Conservation (phyloP, 2,329 filamentous ascomycete species). For the Talaromyces amestolkiae region DNA sequence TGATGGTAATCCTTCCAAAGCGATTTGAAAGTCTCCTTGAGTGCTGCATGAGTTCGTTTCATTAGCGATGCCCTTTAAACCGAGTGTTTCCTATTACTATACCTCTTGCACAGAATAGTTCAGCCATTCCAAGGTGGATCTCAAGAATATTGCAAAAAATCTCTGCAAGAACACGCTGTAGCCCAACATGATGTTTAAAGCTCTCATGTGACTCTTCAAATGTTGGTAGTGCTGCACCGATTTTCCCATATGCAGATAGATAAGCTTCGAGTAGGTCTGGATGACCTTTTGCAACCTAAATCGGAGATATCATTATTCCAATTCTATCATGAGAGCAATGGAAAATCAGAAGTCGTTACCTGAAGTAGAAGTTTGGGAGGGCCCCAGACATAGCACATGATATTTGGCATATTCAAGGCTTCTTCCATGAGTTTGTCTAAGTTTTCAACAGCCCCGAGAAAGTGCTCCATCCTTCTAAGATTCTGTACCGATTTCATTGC, state of each 20-base stretch:
- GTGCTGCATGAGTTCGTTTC: background rate
- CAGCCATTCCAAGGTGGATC: background rate
- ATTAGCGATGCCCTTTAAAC: background rate
- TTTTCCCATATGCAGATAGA: constrained; percentile 5
- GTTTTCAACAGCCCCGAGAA: background rate
- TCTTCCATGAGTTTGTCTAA: background rate
- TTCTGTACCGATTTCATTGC: background rate
- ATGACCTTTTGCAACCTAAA: constrained; percentile 2
- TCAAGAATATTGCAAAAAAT: background rate
- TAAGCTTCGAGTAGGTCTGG: constrained; percentile 1
- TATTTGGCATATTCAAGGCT: background rate
- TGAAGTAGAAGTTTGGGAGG: constrained; percentile 5
- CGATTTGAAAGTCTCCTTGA: background rate
- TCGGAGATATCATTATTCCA: background rate
- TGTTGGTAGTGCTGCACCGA: background rate
- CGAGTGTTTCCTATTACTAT: background rate
- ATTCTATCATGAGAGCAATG: background rate
- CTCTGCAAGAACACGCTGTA: constrained; percentile 1
- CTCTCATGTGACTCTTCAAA: background rate
- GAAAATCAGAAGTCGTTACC: background rate
- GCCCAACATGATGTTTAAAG: background rate
- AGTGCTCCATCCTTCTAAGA: background rate
- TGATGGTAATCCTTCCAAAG: constrained; percentile 2
- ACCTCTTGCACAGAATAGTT: constrained; percentile 6
- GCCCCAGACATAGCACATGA: constrained; percentile 2